Evolutionary conservation across 2,329 filamentous ascomycete species (phyloP).

Genomic region (Didymellaceae sp.): DNA sequence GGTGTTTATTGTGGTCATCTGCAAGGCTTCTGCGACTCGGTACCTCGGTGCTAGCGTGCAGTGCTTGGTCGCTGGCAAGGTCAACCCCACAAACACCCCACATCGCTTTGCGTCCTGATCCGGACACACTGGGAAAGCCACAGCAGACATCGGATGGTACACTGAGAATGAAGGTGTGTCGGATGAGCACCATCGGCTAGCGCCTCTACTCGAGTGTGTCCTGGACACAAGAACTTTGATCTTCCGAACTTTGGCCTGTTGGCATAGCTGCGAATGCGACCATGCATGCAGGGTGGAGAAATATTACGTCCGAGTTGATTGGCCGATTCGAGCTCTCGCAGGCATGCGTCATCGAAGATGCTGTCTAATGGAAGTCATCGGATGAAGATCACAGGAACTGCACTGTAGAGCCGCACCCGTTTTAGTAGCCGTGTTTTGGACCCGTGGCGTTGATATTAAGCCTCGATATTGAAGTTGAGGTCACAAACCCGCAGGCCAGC

Average conservation of each 20-base stretch:
- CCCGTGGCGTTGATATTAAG: neutral
- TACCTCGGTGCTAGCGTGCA: constrained; percentile 5
- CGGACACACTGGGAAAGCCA: constrained; percentile 1
- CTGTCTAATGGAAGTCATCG: constrained; percentile 13
- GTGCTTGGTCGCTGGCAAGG: no score
- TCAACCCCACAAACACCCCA: constrained; percentile 18
- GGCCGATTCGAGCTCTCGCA: constrained; percentile 1
- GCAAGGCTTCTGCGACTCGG: neutral
- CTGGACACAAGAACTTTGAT: neutral
- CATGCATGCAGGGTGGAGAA: constrained; percentile 14
- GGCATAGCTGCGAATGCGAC: constrained; percentile 3
- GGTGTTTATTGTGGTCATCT: constrained; percentile 1
- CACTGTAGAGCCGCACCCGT: constrained; percentile 13
- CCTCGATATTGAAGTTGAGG: neutral
- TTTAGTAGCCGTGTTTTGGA: constrained; percentile 9
- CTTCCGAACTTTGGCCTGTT: constrained; percentile 1
- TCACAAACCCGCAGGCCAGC: neutral
- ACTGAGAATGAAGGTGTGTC: constrained; percentile 6
- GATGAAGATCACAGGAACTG: constrained; percentile 18
- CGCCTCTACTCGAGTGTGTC: constrained; percentile 4
- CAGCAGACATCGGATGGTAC: constrained; percentile 10
- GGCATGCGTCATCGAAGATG: constrained; percentile 22
- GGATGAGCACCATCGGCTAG: constrained; percentile 22
- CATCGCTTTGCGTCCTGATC: constrained; percentile 4
- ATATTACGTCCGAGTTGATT: constrained; percentile 5